Base-by-base conservation (phyloP, 331 rosid genomes). In the Acacia concinna region DNA sequence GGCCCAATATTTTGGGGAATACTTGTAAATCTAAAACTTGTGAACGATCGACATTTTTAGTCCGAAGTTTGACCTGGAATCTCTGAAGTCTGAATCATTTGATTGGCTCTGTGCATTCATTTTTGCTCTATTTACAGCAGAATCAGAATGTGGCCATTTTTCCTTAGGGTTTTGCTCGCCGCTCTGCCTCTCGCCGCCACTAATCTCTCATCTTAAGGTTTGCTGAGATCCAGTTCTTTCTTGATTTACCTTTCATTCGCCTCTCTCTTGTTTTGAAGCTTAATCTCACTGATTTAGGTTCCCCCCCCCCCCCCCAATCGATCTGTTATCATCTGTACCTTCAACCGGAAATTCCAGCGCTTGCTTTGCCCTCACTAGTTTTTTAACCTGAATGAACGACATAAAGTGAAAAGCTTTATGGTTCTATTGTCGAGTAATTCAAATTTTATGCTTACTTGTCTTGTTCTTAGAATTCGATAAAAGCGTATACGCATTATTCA, bases 111-210 rank as follows among this genome's bases (percentile, higher is more conserved):
- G 88, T 84, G 75, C 52, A 83, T 74, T 13, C 71, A 65, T 41
- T 63, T 57, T n/a, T 57, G 37, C 25, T 59, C 65, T 47, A 9
- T 56, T 56, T 52, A 41, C 82, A 10, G 49, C 74, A 27, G 28
- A 67, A 57, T 46, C 74, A 27, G 28, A 67, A 57, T 46, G 73
- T 3, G 12, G 17, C 63, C 77, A 63, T 77, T 49, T 47, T 18
- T 21, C 13, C 34, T 76, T 82, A 83, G 85, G 87, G 88, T 86
- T 80, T 81, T 23, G 14, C 43, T 41, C 14, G n/a, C 20, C 37
- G 31, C n/a, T 60, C 66, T 60, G n/a, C 66, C 20, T 60, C n/a
- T n/a, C 67, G 35, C 66, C 20, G 11, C 9, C 66, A 13, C 35
- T 60, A 60, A 0, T 57, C 18, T 20, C 35, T 8, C 49, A 43